These are phyloP conservation scores for Arabidopsis hybrid DNA, from an alignment of 441 rosid genomes.

Conservation along the genomic window DNA sequence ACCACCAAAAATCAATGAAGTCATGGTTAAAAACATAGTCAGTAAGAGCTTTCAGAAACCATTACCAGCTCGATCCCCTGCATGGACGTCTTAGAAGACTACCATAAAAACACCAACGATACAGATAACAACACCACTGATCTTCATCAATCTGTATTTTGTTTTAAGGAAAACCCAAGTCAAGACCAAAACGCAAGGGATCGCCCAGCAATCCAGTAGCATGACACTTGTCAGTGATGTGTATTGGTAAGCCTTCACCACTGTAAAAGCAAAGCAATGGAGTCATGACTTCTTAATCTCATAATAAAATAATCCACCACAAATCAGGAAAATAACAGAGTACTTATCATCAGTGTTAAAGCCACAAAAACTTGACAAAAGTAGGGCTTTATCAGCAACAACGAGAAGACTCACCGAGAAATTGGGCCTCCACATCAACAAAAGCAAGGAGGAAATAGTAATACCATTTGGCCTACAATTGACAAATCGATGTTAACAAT, in stretches of 20 bases:
- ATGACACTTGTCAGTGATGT: slow-evolving; percentile 89
- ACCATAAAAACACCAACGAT: slow-evolving; percentile 80
- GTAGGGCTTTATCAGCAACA: background rate
- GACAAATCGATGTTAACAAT: background rate
- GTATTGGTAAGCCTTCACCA: slow-evolving; percentile 93
- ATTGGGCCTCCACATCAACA: too few species aligned
- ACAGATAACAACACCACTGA: slow-evolving; percentile 78
- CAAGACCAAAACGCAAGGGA: slow-evolving; percentile 85
- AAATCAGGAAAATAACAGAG: too few species aligned
- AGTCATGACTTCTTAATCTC: too few species aligned
- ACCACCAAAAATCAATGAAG: background rate
- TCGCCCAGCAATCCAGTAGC: slow-evolving; percentile 98
- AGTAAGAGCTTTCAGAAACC: background rate
- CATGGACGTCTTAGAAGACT: slow-evolving; percentile 92
- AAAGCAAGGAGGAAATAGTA: too few species aligned
- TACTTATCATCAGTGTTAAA: background rate
- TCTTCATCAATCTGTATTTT: slow-evolving; percentile 78
- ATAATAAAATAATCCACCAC: background rate
- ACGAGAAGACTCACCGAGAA: too few species aligned
- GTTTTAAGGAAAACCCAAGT: slow-evolving; percentile 81
- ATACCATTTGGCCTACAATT: too few species aligned
- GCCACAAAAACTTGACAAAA: background rate
- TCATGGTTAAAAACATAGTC: too few species aligned
- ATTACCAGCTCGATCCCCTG: slow-evolving; percentile 76
- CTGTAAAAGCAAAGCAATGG: slow-evolving; percentile 46